Conservation (phyloP, 73 alveolate species). For the Paramecium pentaurelia region DNA sequence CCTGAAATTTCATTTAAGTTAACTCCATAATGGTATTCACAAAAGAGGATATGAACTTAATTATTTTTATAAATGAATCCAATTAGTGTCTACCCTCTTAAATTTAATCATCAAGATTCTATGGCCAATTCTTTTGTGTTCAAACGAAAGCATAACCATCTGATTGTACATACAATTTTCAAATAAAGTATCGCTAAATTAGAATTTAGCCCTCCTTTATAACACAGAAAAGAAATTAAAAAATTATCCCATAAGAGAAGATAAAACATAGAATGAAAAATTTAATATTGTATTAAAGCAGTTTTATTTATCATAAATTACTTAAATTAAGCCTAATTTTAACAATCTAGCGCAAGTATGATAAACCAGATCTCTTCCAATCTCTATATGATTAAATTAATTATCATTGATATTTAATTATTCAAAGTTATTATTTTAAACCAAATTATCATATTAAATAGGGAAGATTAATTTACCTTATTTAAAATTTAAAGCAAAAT, state of each 20-base stretch:
- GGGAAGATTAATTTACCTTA: no score
- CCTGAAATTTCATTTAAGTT: constrained; percentile 41
- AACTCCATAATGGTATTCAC: constrained; percentile 43
- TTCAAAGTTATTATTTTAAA: no score
- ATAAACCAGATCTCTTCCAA: no score
- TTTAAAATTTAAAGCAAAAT: no score
- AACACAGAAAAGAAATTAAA: not conserved
- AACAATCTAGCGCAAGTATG: no score
- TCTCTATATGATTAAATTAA: no score
- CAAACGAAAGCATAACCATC: not conserved
- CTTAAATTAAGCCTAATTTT: no score
- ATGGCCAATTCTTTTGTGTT: not conserved
- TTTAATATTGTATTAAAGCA: no score
- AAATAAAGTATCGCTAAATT: not conserved
- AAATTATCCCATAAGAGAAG: not conserved
- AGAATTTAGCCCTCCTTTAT: not conserved
- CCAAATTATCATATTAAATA: no score
- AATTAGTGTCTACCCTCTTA: not conserved
- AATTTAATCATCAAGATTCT: not conserved
- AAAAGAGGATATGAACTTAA: not conserved
- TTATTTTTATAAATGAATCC: constrained; percentile 18
- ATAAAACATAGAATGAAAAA: no score
- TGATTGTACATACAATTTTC: not conserved
- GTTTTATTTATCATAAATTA: no score
- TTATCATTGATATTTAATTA: no score